These are phyloP conservation scores for Cyamopsis tetragonoloba DNA, from an alignment of 306 rosid genomes.

Conservation along the genomic window DNA sequence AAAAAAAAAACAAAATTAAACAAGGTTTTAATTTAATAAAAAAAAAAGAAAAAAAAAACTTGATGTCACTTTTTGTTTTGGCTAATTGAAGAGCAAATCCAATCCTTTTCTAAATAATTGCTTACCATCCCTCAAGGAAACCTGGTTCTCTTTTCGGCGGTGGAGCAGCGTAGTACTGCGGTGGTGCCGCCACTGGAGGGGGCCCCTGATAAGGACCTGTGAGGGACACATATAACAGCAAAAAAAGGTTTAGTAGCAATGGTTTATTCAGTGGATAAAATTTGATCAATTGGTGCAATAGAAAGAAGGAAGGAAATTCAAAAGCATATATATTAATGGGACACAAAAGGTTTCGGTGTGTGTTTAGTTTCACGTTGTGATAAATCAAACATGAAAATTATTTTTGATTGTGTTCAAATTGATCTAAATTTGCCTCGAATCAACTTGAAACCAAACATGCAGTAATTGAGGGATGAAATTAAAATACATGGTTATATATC, in stretches of 20 bases:
- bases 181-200: conserved; percentile 65
- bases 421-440: too few species aligned
- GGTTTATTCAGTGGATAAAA: conserved; percentile 8
- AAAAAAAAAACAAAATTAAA: not conserved
- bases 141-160: conserved; percentile 47
- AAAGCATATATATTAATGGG: too few species aligned
- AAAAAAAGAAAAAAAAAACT: not conserved
- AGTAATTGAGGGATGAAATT: conserved; percentile 4
- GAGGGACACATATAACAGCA: not conserved
- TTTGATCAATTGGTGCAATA: not conserved
- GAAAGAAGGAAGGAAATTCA: not conserved
- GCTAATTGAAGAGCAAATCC: conserved; percentile 8
- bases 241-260: not conserved
- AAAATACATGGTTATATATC: too few species aligned
- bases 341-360: too few species aligned
- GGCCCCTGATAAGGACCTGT: conserved; percentile 64
- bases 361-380: too few species aligned
- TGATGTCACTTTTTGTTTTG: not conserved
- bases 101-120: not conserved
- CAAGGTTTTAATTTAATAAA: not conserved
- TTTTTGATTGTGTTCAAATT: too few species aligned
- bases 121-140: conserved; percentile 83
- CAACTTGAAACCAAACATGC: too few species aligned
- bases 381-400: too few species aligned
- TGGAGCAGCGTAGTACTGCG: conserved; percentile 53